Evolutionary conservation across 768 basidiomycete species (phyloP).

Genomic region (Amanita polypyramis): DNA sequence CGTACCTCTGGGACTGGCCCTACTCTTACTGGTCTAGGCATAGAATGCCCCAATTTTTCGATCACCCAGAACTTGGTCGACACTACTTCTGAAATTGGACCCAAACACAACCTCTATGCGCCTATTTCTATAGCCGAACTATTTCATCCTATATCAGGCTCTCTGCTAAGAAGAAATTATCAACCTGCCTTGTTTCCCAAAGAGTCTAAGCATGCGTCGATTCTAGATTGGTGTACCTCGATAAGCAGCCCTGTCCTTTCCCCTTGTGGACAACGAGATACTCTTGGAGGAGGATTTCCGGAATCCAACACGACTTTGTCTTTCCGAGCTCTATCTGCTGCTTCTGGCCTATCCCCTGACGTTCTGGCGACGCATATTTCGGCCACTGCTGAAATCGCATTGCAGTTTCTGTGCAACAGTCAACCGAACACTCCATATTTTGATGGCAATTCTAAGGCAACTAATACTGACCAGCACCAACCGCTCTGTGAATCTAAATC

Average conservation of each 20-base stretch:
- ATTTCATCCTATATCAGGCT: background rate
- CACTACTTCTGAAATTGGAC: background rate
- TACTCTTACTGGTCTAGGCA: slow-evolving; percentile 21
- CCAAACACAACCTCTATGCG: slow-evolving; percentile 5
- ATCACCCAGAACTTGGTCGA: slow-evolving; percentile 8
- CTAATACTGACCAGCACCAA: background rate
- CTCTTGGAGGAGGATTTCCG: background rate
- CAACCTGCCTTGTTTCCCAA: background rate
- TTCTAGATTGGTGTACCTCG: background rate
- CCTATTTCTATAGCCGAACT: slow-evolving; percentile 6
- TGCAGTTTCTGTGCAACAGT: slow-evolving; percentile 4
- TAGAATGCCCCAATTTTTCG: slow-evolving; percentile 15
- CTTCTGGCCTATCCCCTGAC: slow-evolving; percentile 23
- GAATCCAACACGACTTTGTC: background rate
- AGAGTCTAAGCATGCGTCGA: background rate
- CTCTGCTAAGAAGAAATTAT: background rate
- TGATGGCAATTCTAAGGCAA: background rate
- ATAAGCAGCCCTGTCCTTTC: background rate
- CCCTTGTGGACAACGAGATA: background rate
- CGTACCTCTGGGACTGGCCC: slow-evolving; percentile 7
- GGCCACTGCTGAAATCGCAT: slow-evolving; percentile 15
- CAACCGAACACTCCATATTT: background rate
- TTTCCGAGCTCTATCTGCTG: slow-evolving; percentile 14
- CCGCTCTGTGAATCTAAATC: background rate
- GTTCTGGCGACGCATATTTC: slow-evolving; percentile 25